Evolutionary conservation across 2,329 filamentous ascomycete species (phyloP), one percentile per base, ranked within the genome.

Genomic region (Aureobasidium musti): DNA sequence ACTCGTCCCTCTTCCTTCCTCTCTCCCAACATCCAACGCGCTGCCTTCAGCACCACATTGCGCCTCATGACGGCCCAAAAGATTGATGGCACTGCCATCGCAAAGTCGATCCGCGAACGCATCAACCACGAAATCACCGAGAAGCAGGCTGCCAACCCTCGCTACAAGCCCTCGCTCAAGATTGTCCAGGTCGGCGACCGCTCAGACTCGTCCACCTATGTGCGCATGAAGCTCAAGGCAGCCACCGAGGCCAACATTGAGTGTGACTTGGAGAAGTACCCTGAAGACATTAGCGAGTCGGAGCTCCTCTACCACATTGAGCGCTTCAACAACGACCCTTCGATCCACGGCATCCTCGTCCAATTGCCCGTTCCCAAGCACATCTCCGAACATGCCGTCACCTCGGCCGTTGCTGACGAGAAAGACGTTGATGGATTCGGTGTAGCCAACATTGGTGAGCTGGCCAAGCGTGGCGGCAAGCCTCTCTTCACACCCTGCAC

Each of bases 371-470:
- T 99, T 23, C 95, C 95, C 21, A 87, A 87, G 73, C 90, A 96
- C 77, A 89, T 99, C 74, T 91, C 92, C 67, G 95, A 99, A 82
- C 92, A 97, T 77, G 82, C 85, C 49, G 83, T 99, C 75, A 99
- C 95, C 37, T 96, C 92, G 57, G 89, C 92, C 23, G 95, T 99
- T 21, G 85, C 91, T 50, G 90, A 94, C 73, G 91, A 95, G 79
- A 99, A 99, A 81, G 95, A 99, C 82, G 95, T 99, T 61, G 95
- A 99, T 79, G 95, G 95, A 63, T 99, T 99, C 75, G 94, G 95
- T 66, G 89, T 92, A 66, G 86, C 85, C 74, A 99, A 97, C 81
- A 97, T 99, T 76, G 95, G 95, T 71, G 94, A 98, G 82, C 86
- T 99, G 72, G 93, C 95, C 73, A 99, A 99, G 85, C 89, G 92